Conservation (phyloP, 768 basidiomycete species). For the Xerocomellus intermedius region DNA sequence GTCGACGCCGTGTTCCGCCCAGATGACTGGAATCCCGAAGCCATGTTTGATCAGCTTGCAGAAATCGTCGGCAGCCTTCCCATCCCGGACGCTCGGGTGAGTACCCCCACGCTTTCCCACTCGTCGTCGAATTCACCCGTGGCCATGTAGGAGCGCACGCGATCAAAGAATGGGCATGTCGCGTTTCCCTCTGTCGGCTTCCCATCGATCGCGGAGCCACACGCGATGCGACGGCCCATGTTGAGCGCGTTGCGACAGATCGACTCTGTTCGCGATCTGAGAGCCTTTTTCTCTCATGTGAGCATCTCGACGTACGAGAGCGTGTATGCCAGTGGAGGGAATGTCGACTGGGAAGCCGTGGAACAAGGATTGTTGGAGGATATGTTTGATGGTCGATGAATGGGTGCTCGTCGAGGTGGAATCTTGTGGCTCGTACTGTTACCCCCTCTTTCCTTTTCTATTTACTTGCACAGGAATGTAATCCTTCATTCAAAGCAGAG, state of each 20-base stretch:
- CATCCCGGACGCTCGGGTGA: constrained; percentile 34
- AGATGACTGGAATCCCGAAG: constrained; percentile 77
- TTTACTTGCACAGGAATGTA: constrained; percentile 3
- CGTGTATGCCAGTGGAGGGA: constrained; percentile 77
- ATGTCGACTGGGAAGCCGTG: constrained; percentile 87
- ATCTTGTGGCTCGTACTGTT: not conserved
- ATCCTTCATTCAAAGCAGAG: not conserved
- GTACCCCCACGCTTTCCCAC: not conserved
- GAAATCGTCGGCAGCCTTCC: constrained; percentile 78
- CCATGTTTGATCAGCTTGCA: constrained; percentile 87
- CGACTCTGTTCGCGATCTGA: constrained; percentile 79
- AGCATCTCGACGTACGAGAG: constrained; percentile 90
- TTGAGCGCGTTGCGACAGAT: constrained; percentile 69
- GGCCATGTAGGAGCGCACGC: constrained; percentile 25
- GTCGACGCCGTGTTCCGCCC: constrained; percentile 92
- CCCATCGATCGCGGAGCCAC: constrained; percentile 37
- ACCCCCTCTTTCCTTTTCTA: constrained; percentile 7
- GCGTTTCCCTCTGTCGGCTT: constrained; percentile 24
- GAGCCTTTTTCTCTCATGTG: constrained; percentile 88
- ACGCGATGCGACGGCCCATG: constrained; percentile 69
- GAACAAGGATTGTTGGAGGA: constrained; percentile 80
- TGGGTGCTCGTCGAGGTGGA: not conserved
- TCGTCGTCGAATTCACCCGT: not conserved
- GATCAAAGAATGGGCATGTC: constrained; percentile 22
- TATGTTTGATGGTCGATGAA: constrained; percentile 81